Evolutionary conservation across 148 eudicot species (phyloP).

Genomic region (Selenicereus undatus): DNA sequence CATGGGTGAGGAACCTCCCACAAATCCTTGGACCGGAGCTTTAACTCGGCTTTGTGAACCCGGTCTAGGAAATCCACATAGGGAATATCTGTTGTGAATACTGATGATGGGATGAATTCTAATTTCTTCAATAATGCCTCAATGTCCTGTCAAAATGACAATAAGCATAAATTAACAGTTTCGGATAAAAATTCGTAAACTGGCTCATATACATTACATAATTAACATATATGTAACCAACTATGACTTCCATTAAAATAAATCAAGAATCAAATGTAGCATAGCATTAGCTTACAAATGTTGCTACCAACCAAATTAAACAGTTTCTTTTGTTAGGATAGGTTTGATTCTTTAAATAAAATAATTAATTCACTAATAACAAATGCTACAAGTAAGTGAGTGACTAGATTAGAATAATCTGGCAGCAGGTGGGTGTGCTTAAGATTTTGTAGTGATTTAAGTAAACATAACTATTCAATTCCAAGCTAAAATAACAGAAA

Average conservation of each 20-base stretch:
- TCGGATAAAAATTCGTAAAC: too few relatives aligned
- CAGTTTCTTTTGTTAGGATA: conserved; percentile 42
- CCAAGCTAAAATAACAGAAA: neutral
- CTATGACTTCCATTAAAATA: neutral
- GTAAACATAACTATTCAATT: conserved; percentile 8
- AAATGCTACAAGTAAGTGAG: conserved; percentile 22
- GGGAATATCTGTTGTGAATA: conserved; percentile 75
- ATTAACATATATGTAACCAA: neutral
- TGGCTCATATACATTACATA: too few relatives aligned
- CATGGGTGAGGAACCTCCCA: conserved; percentile 99
- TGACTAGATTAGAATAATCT: conserved; percentile 42
- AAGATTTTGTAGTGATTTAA: conserved; percentile 31
- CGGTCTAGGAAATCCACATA: conserved; percentile 86
- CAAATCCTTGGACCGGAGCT: conserved; percentile 77
- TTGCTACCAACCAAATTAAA: conserved; percentile 35
- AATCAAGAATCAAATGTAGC: neutral
- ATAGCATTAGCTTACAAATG: conserved; percentile 21
- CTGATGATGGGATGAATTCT: conserved; percentile 59
- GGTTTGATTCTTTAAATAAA: conserved; percentile 30
- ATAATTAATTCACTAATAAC: conserved; percentile 19
- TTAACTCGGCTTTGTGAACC: conserved; percentile 94
- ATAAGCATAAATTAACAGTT: neutral
- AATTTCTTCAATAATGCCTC: conserved; percentile 55
- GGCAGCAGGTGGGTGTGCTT: conserved; percentile 46
- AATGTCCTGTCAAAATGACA: conserved; percentile 46